phyloP scores from a whole-genome alignment of 257 asterid genomes.

The Plantago major region DNA sequence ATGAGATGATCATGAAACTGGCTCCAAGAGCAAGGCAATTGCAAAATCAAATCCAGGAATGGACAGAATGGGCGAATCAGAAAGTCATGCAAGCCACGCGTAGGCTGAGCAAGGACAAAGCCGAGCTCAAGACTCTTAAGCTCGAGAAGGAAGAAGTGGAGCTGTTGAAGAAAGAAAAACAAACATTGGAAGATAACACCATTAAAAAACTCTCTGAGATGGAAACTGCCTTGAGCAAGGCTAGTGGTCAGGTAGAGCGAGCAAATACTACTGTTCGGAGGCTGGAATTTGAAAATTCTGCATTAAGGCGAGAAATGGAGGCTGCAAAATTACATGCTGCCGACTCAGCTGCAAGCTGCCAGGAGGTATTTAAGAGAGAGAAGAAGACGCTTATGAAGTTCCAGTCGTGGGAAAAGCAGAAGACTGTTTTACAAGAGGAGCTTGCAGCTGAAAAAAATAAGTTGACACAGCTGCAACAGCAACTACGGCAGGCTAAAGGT shows the following conservation, averaged over 20 bases:
- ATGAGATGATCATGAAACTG: slow-evolving; percentile 73
- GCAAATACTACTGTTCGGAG: slow-evolving; percentile 71
- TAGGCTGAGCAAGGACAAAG: slow-evolving; percentile 82
- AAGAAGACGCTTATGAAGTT: slow-evolving; percentile 58
- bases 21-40: slow-evolving; percentile 65
- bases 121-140: slow-evolving; percentile 79
- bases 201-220: slow-evolving; percentile 79
- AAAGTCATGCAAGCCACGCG: slow-evolving; percentile 97
- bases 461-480: slow-evolving; percentile 44
- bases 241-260: slow-evolving; percentile 77
- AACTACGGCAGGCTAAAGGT: slow-evolving; percentile 55
- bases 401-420: slow-evolving; percentile 93
- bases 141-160: slow-evolving; percentile 94
- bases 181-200: slow-evolving; percentile 63
- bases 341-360: slow-evolving; percentile 71
- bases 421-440: slow-evolving; percentile 64
- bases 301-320: slow-evolving; percentile 75
- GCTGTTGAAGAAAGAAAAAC: slow-evolving; percentile 83
- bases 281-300: slow-evolving; percentile 68
- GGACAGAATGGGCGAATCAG: slow-evolving; percentile 99
- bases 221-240: slow-evolving; percentile 81
- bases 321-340: slow-evolving; percentile 65
- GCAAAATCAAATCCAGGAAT: slow-evolving; percentile 85
- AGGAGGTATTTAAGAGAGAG: slow-evolving; percentile 75
- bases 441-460: slow-evolving; percentile 55